Conservation (phyloP, 768 basidiomycete species). For the Mycena rebaudengoi region DNA sequence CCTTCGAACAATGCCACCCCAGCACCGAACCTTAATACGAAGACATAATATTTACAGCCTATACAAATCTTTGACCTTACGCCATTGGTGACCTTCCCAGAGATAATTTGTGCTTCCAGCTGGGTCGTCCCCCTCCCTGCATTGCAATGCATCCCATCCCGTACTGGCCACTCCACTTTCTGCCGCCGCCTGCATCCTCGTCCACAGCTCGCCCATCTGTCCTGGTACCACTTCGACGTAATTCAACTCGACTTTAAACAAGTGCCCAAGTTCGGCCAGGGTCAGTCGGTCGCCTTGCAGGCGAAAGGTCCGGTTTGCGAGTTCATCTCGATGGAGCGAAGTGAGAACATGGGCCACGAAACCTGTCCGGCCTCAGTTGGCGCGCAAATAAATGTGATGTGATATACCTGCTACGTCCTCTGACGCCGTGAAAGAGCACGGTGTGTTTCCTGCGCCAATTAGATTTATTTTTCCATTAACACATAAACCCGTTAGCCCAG, state of each 20-base stretch:
- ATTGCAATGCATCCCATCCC: constrained; percentile 41
- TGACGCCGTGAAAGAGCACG: constrained; percentile 41
- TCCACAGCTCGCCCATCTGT: constrained; percentile 23
- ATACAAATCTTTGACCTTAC: constrained; percentile 32
- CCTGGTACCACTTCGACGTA: constrained; percentile 30
- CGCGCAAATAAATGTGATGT: not conserved
- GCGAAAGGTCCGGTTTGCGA: constrained; percentile 29
- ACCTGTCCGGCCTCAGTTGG: constrained; percentile 15
- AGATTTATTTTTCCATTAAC: constrained; percentile 42
- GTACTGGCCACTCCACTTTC: constrained; percentile 41
- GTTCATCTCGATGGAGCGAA: constrained; percentile 23
- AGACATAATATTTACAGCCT: too few relatives aligned
- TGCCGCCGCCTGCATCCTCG: constrained; percentile 38
- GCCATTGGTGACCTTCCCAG: constrained; percentile 46
- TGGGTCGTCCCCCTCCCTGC: constrained; percentile 38
- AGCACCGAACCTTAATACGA: too few relatives aligned
- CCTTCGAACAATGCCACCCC: too few relatives aligned
- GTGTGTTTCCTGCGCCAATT: constrained; percentile 38
- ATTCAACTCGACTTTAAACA: constrained; percentile 19
- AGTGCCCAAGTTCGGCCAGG: constrained; percentile 26
- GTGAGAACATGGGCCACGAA: constrained; percentile 27
- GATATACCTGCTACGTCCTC: constrained; percentile 42
- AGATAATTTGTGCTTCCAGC: constrained; percentile 40
- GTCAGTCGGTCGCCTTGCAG: constrained; percentile 44
- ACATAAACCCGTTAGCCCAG: constrained; percentile 38